A percentile compares a stretch with the other conserved stretches of the same genome.
phyloP scores from a whole-genome alignment of 2,329 filamentous ascomycete species.

The Endoconidiophora polonica region DNA sequence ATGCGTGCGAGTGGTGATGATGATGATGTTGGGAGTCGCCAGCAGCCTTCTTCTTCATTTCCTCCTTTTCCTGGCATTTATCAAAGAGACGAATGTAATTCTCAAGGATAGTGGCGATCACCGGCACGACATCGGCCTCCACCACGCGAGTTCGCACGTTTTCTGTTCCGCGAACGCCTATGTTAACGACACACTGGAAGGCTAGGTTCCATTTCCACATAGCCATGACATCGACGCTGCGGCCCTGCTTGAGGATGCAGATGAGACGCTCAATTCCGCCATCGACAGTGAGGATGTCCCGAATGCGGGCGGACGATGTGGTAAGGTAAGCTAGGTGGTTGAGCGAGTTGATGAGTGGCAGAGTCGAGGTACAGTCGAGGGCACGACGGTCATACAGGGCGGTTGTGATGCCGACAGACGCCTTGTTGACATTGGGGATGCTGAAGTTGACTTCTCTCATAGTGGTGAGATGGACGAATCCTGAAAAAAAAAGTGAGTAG shows the following conservation, averaged over 20 bases:
- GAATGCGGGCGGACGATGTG: conserved; percentile 89
- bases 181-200: conserved; percentile 98
- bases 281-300: conserved; percentile 96
- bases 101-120: conserved; percentile 93
- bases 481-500: not conserved
- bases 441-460: conserved; percentile 99
- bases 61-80: conserved; percentile 64
- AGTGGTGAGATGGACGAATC: conserved; percentile 24
- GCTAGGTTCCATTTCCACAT: conserved; percentile 99
- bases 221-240: conserved; percentile 97
- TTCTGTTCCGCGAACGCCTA: conserved; percentile 90
- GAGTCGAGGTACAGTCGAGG: conserved; percentile 92
- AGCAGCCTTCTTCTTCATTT: conserved; percentile 32
- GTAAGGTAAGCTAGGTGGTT: conserved; percentile 98
- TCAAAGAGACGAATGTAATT: conserved; percentile 97
- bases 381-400: conserved; percentile 94
- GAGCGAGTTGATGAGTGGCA: conserved; percentile 95
- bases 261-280: conserved; percentile 92
- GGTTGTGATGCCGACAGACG: conserved; percentile 94
- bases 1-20: conserved; percentile 3
- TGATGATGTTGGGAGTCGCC: conserved; percentile 20
- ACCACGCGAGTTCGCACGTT: conserved; percentile 86
- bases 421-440: conserved; percentile 98
- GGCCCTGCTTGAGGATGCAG: conserved; percentile 92
- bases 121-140: conserved; percentile 96